Evolutionary conservation across 2,329 filamentous ascomycete species (phyloP), one percentile per base, ranked within the genome.

Genomic region (Monosporascus sp.): DNA sequence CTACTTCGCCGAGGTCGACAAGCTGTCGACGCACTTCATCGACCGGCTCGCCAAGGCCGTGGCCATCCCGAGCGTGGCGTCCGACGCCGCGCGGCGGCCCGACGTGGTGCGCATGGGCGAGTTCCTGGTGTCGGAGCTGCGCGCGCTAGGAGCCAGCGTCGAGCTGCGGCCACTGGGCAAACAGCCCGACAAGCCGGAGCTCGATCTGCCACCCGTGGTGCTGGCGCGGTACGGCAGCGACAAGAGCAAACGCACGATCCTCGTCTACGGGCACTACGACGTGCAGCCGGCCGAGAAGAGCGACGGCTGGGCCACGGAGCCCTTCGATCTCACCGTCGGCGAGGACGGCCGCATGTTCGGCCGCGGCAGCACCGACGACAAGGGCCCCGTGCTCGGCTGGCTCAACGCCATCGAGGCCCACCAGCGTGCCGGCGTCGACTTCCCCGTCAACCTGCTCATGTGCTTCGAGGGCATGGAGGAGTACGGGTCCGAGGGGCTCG

Each of bases 391-490:
- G 26, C 79, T 99, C 52, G 94, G 94, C 64, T 99, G 94, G 94
- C 73, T 99, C 63, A 99, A 99, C 70, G 92, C 92, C 62, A 97
- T 99, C 60, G 92, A 99, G 75, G 92, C 94, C 43, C 94, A 99
- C 78, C 87, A 96, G 74, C 94, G 95, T 79, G 91, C 92, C 37
- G 90, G 90, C 53, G 79, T 97, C 46, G 93, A 97, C 50, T 91
- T 99, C 70, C 94, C 94, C 8, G 94, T 99, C 68, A 99, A 99
- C 77, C 80, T 99, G 61, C 84, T 99, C 60, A 97, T 97, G 90
- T 99, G 94, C 79, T 97, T 99, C 65, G 94, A 99, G 79, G 94
- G 94, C 48, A 99, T 99, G 94, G 94, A 99, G 76, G 94, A 99
- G 77, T 96, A 96, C 70, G 94, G 94, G 49, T 97, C 92, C 0